Base-by-base conservation (phyloP, 495 filamentous ascomycete species). In the Lichina pygmaea region DNA sequence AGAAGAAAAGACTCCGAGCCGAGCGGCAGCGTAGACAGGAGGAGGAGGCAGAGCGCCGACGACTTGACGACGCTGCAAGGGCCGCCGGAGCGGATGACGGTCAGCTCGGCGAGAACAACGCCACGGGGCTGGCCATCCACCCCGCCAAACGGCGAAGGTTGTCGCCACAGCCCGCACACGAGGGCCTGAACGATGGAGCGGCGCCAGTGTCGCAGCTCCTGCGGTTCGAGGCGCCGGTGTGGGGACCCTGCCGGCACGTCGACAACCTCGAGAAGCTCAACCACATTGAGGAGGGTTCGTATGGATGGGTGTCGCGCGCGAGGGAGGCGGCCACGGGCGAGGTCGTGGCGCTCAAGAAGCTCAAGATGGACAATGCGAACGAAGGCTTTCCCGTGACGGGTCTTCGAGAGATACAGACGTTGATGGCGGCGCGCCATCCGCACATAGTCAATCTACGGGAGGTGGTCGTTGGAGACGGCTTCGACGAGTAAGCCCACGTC, bases 201-300 rank as follows among this genome's bases (percentile, higher is more conserved):
- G 32, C 32, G 16, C 43, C 44, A 0, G 33, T 32, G 13, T 24
- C 40, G 16, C 68, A 66, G 44, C 66, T 91, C 11, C 60, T 93
- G 17, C 71, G 79, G 13, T 89, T 86, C 57, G 68, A 76, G 24
- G 61, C 66, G 41, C 66, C 67, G 16, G 62, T 66, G 57, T 91
- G 86, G 70, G 70, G 71, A 34, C 72, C 72, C 39, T 81, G 78
- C 54, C 68, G 83, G 51, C 77, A 81, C 62, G 77, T 93, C 42
- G 78, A 86, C 57, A 78, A 85, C 56, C 95, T 85, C 58, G 81
- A 93, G 57, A 76, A 75, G 48, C 63, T 97, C 49, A 97, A 97
- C 54, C 79, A 89, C 59, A 97, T 97, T 54, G 89, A 95, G 57
- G 89, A 97, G 59, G 89, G 89, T 44, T 79, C 82, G 1, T 97